Evolutionary conservation across 352 stramenopile species (phyloP).

Genomic region (Phytophthora palmivora): DNA sequence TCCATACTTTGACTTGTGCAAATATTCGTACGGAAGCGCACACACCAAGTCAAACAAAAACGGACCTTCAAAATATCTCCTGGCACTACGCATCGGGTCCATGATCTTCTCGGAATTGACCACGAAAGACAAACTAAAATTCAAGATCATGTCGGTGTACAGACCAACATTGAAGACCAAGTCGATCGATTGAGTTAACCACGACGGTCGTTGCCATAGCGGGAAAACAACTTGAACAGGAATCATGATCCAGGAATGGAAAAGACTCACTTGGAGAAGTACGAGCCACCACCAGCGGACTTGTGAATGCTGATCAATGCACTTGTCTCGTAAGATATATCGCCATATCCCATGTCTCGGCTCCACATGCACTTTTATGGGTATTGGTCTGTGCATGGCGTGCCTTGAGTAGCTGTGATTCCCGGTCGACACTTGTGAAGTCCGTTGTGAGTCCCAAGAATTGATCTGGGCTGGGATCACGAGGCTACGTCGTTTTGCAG

Average conservation of each 20-base stretch:
- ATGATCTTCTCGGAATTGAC: constrained; percentile 63
- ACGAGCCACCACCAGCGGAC: constrained; percentile 59
- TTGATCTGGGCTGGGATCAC: constrained; percentile 28
- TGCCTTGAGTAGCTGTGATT: constrained; percentile 10
- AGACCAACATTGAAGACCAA: constrained; percentile 40
- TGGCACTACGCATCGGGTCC: constrained; percentile 44
- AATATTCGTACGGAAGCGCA: constrained; percentile 51
- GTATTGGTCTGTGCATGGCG: background rate
- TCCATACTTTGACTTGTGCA: constrained; percentile 33
- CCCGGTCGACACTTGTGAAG: constrained; percentile 4
- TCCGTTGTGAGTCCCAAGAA: constrained; percentile 7
- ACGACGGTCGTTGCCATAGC: constrained; percentile 40
- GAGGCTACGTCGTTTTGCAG: constrained; percentile 19
- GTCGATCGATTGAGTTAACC: constrained; percentile 41
- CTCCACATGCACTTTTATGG: constrained; percentile 3
- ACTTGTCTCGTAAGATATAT: constrained; percentile 11
- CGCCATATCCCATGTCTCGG: constrained; percentile 9
- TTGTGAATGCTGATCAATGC: constrained; percentile 62
- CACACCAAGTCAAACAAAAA: constrained; percentile 60
- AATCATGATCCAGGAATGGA: constrained; percentile 59
- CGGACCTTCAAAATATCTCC: constrained; percentile 40
- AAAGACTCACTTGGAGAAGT: constrained; percentile 37
- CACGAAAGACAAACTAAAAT: constrained; percentile 66
- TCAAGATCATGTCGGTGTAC: constrained; percentile 56
- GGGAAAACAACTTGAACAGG: constrained; percentile 64